phyloP scores from a whole-genome alignment of 257 asterid species.

The Misopates orontium region DNA sequence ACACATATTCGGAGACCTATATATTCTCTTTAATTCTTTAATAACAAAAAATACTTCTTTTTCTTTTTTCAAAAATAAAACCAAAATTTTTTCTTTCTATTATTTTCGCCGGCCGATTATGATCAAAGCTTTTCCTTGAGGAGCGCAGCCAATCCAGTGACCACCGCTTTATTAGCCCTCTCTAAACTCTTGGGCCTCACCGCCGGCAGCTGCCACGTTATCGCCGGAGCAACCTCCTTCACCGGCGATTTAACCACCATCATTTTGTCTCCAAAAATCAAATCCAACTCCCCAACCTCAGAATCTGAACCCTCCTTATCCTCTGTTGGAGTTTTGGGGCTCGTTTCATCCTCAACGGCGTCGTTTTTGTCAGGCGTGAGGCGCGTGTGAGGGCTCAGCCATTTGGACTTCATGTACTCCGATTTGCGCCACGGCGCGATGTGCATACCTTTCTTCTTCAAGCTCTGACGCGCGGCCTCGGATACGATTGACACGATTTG shows the following conservation, averaged over 20 bases:
- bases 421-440: slow-evolving; percentile 94
- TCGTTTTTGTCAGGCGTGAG: slow-evolving; percentile 22
- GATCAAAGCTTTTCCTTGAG: slow-evolving; percentile 57
- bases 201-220: slow-evolving; percentile 68
- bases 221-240: slow-evolving; percentile 18
- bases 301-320: too few relatives aligned
- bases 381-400: slow-evolving; percentile 73
- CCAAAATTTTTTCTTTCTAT: slow-evolving; percentile 12
- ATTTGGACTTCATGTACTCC: slow-evolving; percentile 72
- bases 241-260: slow-evolving; percentile 27
- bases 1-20: slow-evolving; percentile 26
- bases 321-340: too few relatives aligned
- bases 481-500: slow-evolving; percentile 68
- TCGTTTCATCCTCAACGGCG: slow-evolving; percentile 1
- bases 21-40: slow-evolving; percentile 20
- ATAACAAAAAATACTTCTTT: too few relatives aligned
- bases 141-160: slow-evolving; percentile 80
- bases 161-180: slow-evolving; percentile 36
- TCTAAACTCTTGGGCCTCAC: slow-evolving; percentile 59
- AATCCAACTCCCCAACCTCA: slow-evolving; percentile 45
- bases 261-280: slow-evolving; percentile 50
- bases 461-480: slow-evolving; percentile 73
- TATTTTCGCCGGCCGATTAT: not conserved
- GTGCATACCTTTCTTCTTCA: slow-evolving; percentile 95
- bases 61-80: not conserved